phyloP scores from a whole-genome alignment of 2,329 filamentous ascomycete genomes.

The Ophiostoma novo-ulmi region DNA sequence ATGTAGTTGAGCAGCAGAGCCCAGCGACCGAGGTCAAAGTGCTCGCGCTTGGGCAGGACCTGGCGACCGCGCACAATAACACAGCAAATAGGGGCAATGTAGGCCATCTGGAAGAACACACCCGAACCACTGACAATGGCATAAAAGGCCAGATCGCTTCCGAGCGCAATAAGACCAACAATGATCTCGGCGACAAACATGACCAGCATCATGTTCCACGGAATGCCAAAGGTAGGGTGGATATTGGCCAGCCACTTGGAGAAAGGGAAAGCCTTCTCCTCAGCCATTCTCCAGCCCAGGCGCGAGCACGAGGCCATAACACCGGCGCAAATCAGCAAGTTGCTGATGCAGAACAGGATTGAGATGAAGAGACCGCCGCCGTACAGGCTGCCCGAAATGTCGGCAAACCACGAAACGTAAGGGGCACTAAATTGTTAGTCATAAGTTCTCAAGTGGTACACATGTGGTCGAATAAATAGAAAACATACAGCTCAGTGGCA shows the following conservation, averaged over 20 bases:
- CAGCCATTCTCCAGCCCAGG: conserved; percentile 2
- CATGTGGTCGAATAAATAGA: not conserved
- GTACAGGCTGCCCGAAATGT: not conserved
- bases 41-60: not conserved
- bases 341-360: conserved; percentile 1
- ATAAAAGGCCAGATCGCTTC: not conserved
- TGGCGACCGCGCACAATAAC: conserved; percentile 7
- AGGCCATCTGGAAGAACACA: not conserved
- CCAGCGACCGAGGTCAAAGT: conserved; percentile 9
- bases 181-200: conserved; percentile 8
- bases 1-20: conserved; percentile 9
- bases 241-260: not conserved
- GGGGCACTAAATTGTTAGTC: not conserved
- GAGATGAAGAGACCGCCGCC: conserved; percentile 4
- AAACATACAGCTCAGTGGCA: not conserved
- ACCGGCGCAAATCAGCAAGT: not conserved
- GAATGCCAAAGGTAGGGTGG: not conserved
- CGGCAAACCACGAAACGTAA: not conserved
- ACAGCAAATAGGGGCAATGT: not conserved
- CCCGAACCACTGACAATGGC: conserved; percentile 1
- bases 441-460: not conserved
- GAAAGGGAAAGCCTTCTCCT: conserved; percentile 1
- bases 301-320: conserved; percentile 7
- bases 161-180: not conserved
- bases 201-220: conserved; percentile 12